phyloP scores from a whole-genome alignment of 1,139 yeast species.

The Zygotorulaspora mrakii region DNA sequence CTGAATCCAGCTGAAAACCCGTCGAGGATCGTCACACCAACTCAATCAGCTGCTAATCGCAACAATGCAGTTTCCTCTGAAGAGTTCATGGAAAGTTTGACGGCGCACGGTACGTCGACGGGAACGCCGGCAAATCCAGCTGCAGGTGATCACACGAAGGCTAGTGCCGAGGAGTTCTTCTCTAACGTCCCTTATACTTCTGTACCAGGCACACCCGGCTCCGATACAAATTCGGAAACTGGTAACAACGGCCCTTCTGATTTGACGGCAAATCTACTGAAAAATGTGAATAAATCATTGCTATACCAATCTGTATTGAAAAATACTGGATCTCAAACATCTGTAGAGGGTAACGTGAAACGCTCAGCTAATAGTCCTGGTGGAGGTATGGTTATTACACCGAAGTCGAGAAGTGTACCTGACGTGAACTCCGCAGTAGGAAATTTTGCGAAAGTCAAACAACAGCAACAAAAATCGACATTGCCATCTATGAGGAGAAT shows the following conservation, averaged over 20 bases:
- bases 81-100: slow-evolving; percentile 34
- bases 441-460: slow-evolving; percentile 30
- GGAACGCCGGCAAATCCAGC: slow-evolving; percentile 25
- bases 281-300: slow-evolving; percentile 30
- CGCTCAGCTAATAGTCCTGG: slow-evolving; percentile 17
- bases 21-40: slow-evolving; percentile 12
- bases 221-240: slow-evolving; percentile 9
- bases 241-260: slow-evolving; percentile 5
- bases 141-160: slow-evolving; percentile 15
- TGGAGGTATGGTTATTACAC: slow-evolving; percentile 31
- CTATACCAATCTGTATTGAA: slow-evolving; percentile 28
- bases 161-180: slow-evolving; percentile 33
- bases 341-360: slow-evolving; percentile 21
- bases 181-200: slow-evolving; percentile 17
- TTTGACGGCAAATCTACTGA: slow-evolving; percentile 27
- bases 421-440: slow-evolving; percentile 30
- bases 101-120: slow-evolving; percentile 32
- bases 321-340: slow-evolving; percentile 14
- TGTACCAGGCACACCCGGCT: slow-evolving; percentile 13
- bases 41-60: slow-evolving; percentile 9
- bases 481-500: slow-evolving; percentile 35
- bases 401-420: slow-evolving; percentile 34
- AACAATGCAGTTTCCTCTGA: slow-evolving; percentile 29
- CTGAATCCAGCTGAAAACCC: slow-evolving; percentile 11
- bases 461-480: slow-evolving; percentile 24